A percentile compares a stretch with the other conserved stretches of the same genome.
Evolutionary conservation across 176 grass and related monocot genomes (phyloP).

Genomic region (Carex cristatella): DNA sequence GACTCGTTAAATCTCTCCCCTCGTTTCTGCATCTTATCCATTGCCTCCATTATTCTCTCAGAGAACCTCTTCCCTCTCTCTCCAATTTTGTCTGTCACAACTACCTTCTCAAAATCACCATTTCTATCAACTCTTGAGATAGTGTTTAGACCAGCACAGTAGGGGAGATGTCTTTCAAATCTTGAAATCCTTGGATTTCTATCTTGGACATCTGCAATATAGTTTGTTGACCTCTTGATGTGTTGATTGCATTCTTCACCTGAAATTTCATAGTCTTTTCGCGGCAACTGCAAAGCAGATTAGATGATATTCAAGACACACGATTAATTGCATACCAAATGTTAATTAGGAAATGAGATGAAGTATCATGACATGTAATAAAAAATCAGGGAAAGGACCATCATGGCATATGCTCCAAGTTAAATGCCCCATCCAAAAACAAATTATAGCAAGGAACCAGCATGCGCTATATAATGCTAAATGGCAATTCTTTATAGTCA

Average conservation of each 20-base stretch:
- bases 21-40: slow-evolving; percentile 83
- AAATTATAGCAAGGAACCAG: neutral
- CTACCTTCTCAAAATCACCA: neutral
- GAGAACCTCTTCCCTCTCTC: slow-evolving; percentile 22
- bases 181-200: neutral
- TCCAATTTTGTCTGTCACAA: neutral
- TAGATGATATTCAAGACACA: slow-evolving; percentile 27
- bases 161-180: neutral
- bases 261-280: neutral
- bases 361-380: neutral
- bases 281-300: neutral
- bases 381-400: neutral
- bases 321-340: slow-evolving; percentile 3
- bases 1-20: slow-evolving; percentile 73
- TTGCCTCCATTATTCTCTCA: slow-evolving; percentile 44
- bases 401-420: neutral
- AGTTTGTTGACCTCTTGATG: neutral
- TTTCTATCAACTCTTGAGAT: neutral
- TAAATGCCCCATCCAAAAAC: neutral
- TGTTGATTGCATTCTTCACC: neutral
- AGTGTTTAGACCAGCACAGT: neutral
- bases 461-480: neutral
- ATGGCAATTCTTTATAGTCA: neutral
- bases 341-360: neutral
- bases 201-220: neutral